Base-by-base conservation (phyloP, 2,329 filamentous ascomycete genomes). In the Aspergillus piperis region DNA sequence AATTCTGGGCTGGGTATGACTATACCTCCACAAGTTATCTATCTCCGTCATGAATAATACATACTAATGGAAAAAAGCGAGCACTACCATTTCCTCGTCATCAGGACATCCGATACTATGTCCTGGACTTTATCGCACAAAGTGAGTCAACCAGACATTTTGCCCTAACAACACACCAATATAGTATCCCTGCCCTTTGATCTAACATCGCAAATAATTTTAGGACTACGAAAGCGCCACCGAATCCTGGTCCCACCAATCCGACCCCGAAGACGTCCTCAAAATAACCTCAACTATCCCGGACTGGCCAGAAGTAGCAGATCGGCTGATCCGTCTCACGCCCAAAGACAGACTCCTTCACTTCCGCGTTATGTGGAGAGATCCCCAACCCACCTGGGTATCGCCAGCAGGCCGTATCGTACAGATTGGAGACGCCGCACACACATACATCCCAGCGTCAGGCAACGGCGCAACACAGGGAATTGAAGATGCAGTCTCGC, bases 281-380 rank as follows among this genome's bases (percentile, higher is more conserved):
- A 49, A 54, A 32, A 48, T 63, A 2, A 56, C 64, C 3, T 57
- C 65, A 27, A 61, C 39, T 8, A 39, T 52, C 8, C 49, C 56
- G 11, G 58, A 52, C 21, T 64, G 62, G 60, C 56, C 62, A 59
- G 53, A 38, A 1, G 55, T 54, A n/a, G 60, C 60, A 36, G 54
- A 50, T 3, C 54, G 62, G 42, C 63, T 69, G 32, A 60, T 61
- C 57, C 63, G 63, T 7, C 60, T 60, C 36, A 59, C 72, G 3
- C 73, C 64, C 2, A 51, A 63, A 3, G 47, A 64, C 8, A 65
- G 62, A 23, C 80, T 82, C 52, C 77, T 83, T 62, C 79, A 82
- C 71, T 83, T 80, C 61, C 76, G 79, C 61, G 75, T 83, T 2
- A 72, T 81, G 17, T 82, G 79, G 80, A 73, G 76, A 64, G 81